Percentiles rank a stretch among this genome's conserved stretches.
Conservation (phyloP, 176 grass and related monocot genomes). For the Oryza glumipatula region DNA sequence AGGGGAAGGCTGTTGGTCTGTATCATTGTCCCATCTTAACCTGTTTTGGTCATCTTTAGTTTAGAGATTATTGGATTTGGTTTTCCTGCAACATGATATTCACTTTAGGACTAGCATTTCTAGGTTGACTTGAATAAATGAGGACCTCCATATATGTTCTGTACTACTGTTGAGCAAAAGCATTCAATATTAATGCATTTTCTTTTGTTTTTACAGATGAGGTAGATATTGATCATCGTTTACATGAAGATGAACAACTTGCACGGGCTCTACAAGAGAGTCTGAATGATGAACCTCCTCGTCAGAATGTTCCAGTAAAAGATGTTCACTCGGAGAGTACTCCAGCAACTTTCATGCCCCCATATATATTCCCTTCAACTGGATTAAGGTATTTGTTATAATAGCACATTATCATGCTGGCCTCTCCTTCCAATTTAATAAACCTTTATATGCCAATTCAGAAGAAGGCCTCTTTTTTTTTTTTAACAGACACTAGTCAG, state of each 20-base stretch:
- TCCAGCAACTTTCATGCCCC: slow-evolving; percentile 45
- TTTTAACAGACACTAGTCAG: slow-evolving; percentile 14
- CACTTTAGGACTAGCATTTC: slow-evolving; percentile 21
- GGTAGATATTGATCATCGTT: slow-evolving; percentile 40
- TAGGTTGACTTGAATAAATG: slow-evolving; percentile 17
- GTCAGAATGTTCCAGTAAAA: slow-evolving; percentile 41
- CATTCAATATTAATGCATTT: slow-evolving; percentile 21
- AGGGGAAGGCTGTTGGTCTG: slow-evolving; percentile 80
- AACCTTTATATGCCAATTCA: slow-evolving; percentile 8
- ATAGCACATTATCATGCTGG: slow-evolving; percentile 34
- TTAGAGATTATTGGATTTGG: background rate
- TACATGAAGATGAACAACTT: slow-evolving; percentile 84
- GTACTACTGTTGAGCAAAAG: background rate
- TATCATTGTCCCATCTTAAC: slow-evolving; percentile 32
- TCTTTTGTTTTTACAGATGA: slow-evolving; percentile 40
- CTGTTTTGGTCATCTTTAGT: background rate
- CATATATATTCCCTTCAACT: slow-evolving; percentile 47
- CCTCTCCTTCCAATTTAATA: slow-evolving; percentile 20
- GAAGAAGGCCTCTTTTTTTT: slow-evolving; percentile 15
- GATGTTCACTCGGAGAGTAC: slow-evolving; percentile 45
- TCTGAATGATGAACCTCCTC: slow-evolving; percentile 67
- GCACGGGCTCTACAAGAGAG: slow-evolving; percentile 86
- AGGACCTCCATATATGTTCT: slow-evolving; percentile 18
- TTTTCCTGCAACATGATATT: slow-evolving; percentile 27
- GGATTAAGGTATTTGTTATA: slow-evolving; percentile 60